Evolutionary conservation across 768 basidiomycete genomes (phyloP).

Genomic region (Infundibulicybe gibba): DNA sequence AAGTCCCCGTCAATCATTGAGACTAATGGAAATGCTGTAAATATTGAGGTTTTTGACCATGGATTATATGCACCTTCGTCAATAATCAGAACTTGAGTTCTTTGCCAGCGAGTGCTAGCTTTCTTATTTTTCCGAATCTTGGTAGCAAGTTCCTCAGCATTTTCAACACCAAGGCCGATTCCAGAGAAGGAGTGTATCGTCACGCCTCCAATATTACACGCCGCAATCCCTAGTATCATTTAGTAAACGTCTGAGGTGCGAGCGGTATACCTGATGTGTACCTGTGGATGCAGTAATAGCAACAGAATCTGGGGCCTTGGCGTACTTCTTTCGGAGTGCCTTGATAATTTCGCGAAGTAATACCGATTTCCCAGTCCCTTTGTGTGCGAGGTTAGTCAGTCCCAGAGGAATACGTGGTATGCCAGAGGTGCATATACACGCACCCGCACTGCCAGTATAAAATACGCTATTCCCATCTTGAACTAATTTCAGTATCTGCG

Average conservation of each 20-base stretch:
- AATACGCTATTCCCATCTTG: conserved; percentile 75
- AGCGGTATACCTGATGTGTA: conserved; percentile 16
- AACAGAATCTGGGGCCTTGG: conserved; percentile 62
- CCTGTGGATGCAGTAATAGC: conserved; percentile 96
- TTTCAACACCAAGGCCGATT: conserved; percentile 78
- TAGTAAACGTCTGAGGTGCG: background rate
- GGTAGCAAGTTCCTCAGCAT: conserved; percentile 51
- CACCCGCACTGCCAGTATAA: conserved; percentile 97
- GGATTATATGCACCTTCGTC: conserved; percentile 59
- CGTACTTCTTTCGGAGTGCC: conserved; percentile 53
- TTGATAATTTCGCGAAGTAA: conserved; percentile 89
- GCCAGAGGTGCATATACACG: conserved; percentile 23
- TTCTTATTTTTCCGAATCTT: conserved; percentile 86
- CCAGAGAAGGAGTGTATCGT: conserved; percentile 97
- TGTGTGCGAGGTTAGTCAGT: background rate
- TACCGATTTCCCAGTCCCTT: conserved; percentile 97
- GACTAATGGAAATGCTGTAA: conserved; percentile 44
- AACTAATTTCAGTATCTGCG: conserved; percentile 76
- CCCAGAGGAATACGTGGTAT: background rate
- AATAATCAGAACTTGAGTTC: conserved; percentile 81
- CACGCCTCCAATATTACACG: conserved; percentile 95
- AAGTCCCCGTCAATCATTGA: conserved; percentile 96
- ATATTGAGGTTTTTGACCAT: background rate
- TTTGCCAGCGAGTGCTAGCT: conserved; percentile 71
- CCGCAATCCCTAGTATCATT: conserved; percentile 70